Conservation (phyloP, 345 rosid genomes). For the Citrus cavaleriei region DNA sequence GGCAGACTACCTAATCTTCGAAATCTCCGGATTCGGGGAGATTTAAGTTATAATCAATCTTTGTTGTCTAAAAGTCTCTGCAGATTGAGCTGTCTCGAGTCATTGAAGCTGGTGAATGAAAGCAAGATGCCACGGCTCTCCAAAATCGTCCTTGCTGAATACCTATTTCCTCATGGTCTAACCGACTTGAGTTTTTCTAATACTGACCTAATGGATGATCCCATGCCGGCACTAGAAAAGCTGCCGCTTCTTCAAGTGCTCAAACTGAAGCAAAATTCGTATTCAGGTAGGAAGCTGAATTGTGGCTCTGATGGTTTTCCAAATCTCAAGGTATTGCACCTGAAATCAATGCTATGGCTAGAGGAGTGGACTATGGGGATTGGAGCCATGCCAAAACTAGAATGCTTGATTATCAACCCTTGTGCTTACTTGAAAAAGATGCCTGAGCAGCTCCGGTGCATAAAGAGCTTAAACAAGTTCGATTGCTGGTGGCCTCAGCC, state of each 20-base stretch:
- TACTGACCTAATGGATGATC: background rate
- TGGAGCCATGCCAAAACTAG: background rate
- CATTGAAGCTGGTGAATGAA: background rate
- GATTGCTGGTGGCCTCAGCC: background rate
- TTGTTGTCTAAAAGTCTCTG: background rate
- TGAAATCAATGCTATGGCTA: conserved; percentile 2
- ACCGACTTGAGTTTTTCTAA: background rate
- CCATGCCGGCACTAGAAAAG: background rate
- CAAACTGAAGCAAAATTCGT: background rate
- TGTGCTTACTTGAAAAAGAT: background rate
- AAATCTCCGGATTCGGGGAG: background rate
- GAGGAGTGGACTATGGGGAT: background rate
- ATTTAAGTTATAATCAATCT: background rate
- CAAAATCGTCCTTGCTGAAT: background rate
- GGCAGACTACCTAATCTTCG: background rate
- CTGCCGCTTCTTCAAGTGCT: background rate
- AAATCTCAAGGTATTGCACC: background rate
- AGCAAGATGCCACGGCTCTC: background rate
- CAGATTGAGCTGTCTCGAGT: background rate
- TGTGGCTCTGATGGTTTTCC: background rate
- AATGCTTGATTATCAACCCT: background rate
- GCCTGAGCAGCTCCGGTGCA: background rate
- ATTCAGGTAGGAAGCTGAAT: background rate
- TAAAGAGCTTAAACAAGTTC: background rate
- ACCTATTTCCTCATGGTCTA: background rate